Evolutionary conservation across 2,329 filamentous ascomycete genomes (phyloP).

Genomic region (Juglanconis oblonga): DNA sequence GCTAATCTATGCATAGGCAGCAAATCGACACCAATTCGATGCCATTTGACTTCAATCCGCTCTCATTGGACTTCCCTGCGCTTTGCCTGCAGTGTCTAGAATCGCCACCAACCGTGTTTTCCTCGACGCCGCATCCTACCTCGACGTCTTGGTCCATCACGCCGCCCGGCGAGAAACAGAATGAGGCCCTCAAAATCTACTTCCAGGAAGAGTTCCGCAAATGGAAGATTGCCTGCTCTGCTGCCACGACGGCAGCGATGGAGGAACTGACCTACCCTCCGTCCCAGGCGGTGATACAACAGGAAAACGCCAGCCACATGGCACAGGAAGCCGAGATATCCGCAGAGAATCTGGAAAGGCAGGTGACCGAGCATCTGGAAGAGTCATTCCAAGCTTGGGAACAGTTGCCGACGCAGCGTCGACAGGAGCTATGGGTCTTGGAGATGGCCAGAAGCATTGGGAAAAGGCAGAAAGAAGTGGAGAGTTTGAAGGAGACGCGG

Average conservation of each 20-base stretch:
- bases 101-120: slow-evolving; percentile 78
- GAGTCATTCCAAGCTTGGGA: slow-evolving; percentile 77
- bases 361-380: slow-evolving; percentile 72
- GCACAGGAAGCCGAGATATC: slow-evolving; percentile 47
- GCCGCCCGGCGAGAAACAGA: slow-evolving; percentile 71
- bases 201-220: slow-evolving; percentile 66
- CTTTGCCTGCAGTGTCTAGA: slow-evolving; percentile 79
- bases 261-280: slow-evolving; percentile 53
- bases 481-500: slow-evolving; percentile 48
- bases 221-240: slow-evolving; percentile 56
- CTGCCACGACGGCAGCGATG: slow-evolving; percentile 44
- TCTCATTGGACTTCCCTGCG: slow-evolving; percentile 80
- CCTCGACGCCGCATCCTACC: slow-evolving; percentile 74
- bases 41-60: slow-evolving; percentile 78
- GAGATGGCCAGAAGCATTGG: slow-evolving; percentile 60
- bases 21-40: slow-evolving; percentile 53
- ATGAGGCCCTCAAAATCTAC: slow-evolving; percentile 65
- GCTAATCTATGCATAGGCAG: slow-evolving; percentile 36
- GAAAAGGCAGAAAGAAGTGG: slow-evolving; percentile 52
- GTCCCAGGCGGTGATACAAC: slow-evolving; percentile 31
- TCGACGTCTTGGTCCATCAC: slow-evolving; percentile 77
- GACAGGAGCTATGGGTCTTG: slow-evolving; percentile 58
- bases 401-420: slow-evolving; percentile 53
- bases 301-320: slow-evolving; percentile 43
- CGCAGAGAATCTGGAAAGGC: slow-evolving; percentile 62